A percentile compares a stretch with the other conserved stretches of the same genome.
Conservation (phyloP, 352 stramenopile species). For the Pilasporangium apinafurcum region DNA sequence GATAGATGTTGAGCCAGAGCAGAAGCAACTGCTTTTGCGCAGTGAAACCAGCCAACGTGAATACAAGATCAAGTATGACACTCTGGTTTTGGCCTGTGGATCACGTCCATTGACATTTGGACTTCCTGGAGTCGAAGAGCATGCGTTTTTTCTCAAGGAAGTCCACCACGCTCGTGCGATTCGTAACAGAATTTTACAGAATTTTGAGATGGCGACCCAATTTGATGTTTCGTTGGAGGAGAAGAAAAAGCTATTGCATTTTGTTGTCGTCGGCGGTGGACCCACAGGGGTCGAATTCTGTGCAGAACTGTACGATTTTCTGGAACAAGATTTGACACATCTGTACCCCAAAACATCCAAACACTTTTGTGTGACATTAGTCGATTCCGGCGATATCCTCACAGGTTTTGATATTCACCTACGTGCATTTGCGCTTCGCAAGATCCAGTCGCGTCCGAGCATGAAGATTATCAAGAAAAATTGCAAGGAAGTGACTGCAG, state of each 20-base stretch:
- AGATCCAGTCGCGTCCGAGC: slow-evolving; percentile 73
- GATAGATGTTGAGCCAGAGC: slow-evolving; percentile 67
- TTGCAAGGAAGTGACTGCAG: slow-evolving; percentile 52
- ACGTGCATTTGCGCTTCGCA: slow-evolving; percentile 61
- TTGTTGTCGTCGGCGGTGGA: slow-evolving; percentile 96
- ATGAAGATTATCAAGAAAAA: slow-evolving; percentile 82
- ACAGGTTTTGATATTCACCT: slow-evolving; percentile 67
- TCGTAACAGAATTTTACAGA: slow-evolving; percentile 75
- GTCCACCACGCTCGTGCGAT: slow-evolving; percentile 91
- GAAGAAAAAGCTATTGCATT: slow-evolving; percentile 90
- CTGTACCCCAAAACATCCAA: slow-evolving; percentile 76
- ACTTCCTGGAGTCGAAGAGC: slow-evolving; percentile 83
- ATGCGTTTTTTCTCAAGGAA: slow-evolving; percentile 98
- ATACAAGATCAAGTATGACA: slow-evolving; percentile 91
- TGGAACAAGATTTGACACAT: slow-evolving; percentile 87
- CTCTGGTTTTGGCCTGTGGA: slow-evolving; percentile 90
- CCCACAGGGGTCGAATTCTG: slow-evolving; percentile 96
- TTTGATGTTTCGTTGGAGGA: slow-evolving; percentile 80
- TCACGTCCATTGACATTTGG: slow-evolving; percentile 95
- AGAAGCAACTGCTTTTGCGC: slow-evolving; percentile 69
- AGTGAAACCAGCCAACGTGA: slow-evolving; percentile 43
- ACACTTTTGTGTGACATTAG: slow-evolving; percentile 55
- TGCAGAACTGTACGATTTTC: slow-evolving; percentile 93
- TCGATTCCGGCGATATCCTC: slow-evolving; percentile 70
- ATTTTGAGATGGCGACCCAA: slow-evolving; percentile 93